phyloP scores from a whole-genome alignment of 2,329 filamentous ascomycete species.

The Akanthomyces uredinophilus region DNA sequence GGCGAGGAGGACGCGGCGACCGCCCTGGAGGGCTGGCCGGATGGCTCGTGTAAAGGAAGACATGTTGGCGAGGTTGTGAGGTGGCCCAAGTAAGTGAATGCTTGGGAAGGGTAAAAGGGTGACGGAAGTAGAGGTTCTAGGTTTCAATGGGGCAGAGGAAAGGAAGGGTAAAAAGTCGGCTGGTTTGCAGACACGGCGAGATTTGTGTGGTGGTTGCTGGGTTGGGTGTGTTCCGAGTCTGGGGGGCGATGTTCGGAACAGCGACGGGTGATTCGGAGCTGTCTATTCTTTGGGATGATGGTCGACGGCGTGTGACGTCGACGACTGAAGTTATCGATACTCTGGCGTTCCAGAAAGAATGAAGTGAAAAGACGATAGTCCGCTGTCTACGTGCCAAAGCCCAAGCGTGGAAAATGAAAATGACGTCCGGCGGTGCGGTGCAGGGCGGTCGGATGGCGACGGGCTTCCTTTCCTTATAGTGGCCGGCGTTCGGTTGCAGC shows the following conservation, averaged over 20 bases:
- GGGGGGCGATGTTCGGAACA: neutral
- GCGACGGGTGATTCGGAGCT: neutral
- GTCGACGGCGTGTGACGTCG: too few relatives aligned
- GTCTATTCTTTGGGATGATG: too few relatives aligned
- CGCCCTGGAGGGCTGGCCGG: constrained; percentile 46
- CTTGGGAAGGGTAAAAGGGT: neutral
- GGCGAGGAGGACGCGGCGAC: constrained; percentile 36
- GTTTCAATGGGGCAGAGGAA: neutral
- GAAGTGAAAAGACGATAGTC: too few relatives aligned
- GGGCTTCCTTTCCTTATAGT: constrained; percentile 9
- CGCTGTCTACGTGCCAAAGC: too few relatives aligned
- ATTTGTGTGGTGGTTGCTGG: constrained; percentile 6
- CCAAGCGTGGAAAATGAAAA: neutral
- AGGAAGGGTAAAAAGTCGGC: neutral
- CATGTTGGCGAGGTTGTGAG: constrained; percentile 30
- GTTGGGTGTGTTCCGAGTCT: constrained; percentile 7
- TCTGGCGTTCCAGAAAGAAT: too few relatives aligned
- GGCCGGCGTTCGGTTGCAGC: constrained; percentile 11
- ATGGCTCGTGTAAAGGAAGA: constrained; percentile 47
- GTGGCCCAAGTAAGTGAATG: constrained; percentile 1
- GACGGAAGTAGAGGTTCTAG: neutral
- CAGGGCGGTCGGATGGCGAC: neutral
- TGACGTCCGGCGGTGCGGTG: neutral
- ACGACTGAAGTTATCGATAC: too few relatives aligned
- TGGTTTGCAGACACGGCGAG: neutral